These are phyloP conservation scores for Penicillium brevicompactum DNA, from an alignment of 2,329 filamentous ascomycete genomes.

Conservation along the genomic window DNA sequence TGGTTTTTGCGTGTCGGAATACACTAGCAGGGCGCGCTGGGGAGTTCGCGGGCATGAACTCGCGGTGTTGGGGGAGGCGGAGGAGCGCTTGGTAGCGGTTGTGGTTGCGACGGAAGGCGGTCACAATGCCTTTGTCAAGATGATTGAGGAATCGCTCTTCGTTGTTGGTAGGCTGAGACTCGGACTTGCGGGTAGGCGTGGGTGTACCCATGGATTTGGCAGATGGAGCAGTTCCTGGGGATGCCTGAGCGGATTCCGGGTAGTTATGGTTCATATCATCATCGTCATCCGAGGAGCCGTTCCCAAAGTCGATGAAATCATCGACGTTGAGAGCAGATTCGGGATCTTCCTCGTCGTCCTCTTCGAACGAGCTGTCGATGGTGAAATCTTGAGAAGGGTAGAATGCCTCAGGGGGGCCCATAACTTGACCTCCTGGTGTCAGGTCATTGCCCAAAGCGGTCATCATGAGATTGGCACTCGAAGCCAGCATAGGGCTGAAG, in stretches of 20 bases:
- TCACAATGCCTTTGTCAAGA: slow-evolving; percentile 71
- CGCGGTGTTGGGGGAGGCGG: slow-evolving; percentile 49
- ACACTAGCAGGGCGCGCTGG: slow-evolving; percentile 46
- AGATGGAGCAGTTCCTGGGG: slow-evolving; percentile 53
- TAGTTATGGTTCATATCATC: slow-evolving; percentile 51
- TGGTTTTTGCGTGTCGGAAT: slow-evolving; percentile 43
- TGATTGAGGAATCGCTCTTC: slow-evolving; percentile 63
- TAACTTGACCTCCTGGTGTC: slow-evolving; percentile 60
- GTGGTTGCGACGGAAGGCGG: slow-evolving; percentile 70
- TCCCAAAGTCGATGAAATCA: slow-evolving; percentile 72
- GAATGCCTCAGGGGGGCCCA: slow-evolving; percentile 75
- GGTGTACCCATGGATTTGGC: slow-evolving; percentile 32
- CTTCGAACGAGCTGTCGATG: slow-evolving; percentile 61
- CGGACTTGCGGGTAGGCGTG: slow-evolving; percentile 37
- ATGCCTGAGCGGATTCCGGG: slow-evolving; percentile 46
- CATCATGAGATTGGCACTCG: slow-evolving; percentile 76
- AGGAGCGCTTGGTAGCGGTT: slow-evolving; percentile 53
- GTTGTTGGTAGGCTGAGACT: slow-evolving; percentile 32
- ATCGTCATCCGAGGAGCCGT: slow-evolving; percentile 63
- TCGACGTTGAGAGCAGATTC: slow-evolving; percentile 64
- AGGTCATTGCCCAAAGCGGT: slow-evolving; percentile 63
- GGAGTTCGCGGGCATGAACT: slow-evolving; percentile 49
- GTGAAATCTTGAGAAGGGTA: slow-evolving; percentile 64
- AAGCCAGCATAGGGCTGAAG: slow-evolving; percentile 61
- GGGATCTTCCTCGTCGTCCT: slow-evolving; percentile 67